Base-by-base conservation (phyloP, 441 rosid species). In the Populus trichocarpa region DNA sequence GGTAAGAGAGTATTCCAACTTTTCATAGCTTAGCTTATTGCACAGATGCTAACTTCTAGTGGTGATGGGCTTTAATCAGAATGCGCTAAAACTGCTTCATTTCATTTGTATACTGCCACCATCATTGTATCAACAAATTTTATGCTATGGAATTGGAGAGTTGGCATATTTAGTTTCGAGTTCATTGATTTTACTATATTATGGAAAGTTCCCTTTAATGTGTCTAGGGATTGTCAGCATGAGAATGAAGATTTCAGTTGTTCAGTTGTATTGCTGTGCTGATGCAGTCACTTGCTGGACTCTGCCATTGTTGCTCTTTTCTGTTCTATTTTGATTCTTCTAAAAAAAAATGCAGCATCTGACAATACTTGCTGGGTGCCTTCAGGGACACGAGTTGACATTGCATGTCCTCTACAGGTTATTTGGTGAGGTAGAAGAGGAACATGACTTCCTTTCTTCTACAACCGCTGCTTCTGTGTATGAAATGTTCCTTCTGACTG, bases 301-400 rank as follows among this genome's bases (percentile, higher is more conserved):
- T 23, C 28, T 16, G 35, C 8, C 8, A 46, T 25, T 14, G 16
- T 59, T 36, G 67, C 20, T 46, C 42, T 71, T 59, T 59, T 71
- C 10, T 69, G 53, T 22, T 75, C 23, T 73, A 38, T 30, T 79
- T 53, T 78, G 14, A 12, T 78, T 75, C 50, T 71, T 40, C 38
- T 33, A 75, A n/a, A 22, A 61, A 75, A 72, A n/a, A 28, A 36
- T 78, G 42, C 74, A 14, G 36, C 77, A 71, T 82, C 92, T 89
- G 84, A 90, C 86, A 73, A 35, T 75, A 74, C 61, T 76, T 75
- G 75, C 83, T 85, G 82, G 77, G 73, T 87, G 83, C 85, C 84
- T 91, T 85, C 99, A 97, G 99, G 99, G 99, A 82, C 99, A 97
- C 77, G 99, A 97, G 96, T 88, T 97, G 93, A 91, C 98, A 73